Evolutionary conservation across 805 yeast genomes (phyloP), one percentile per base, ranked within the genome.

Genomic region (Suhomyces sp.): DNA sequence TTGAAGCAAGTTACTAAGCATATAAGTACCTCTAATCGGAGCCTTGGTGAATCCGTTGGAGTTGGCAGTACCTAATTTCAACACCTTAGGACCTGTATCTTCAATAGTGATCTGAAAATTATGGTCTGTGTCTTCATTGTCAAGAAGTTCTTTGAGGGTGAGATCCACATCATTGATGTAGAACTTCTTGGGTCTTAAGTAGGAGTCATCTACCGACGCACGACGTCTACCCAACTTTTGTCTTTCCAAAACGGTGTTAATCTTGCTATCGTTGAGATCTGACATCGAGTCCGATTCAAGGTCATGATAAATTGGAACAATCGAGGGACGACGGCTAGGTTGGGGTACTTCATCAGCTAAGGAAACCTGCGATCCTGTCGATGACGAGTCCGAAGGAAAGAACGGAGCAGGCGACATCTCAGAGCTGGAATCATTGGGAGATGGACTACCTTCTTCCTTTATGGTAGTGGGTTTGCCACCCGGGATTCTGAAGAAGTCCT

Each of bases 41-140:
- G 75, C 74, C 47, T 76, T 81, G 24, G 77, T 80, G 62, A 63
- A 86, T 1, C 96, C 97, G 50, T 80, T 77, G 3, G 95, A 87
- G 53, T 85, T 84, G 23, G 81, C 87, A 2, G 97, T 87, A 6
- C 93, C 93, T 10, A 86, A 66, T 47, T 76, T 74, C 40, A 85
- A 63, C n/a, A 81, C 87, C 54, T 85, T 85, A 3, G 95, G 93
- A 1, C 95, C 95, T 2, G 77, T 76, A 52, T 86, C 95, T 48
- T 85, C 95, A 31, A 85, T 79, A 6, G 95, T 85, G 53, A 85
- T 88, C 58, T 90, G 96, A 56, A 62, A 80, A 55, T 90, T 82
- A 35, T 72, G 70, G 60, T 90, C 95, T 2, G 96, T 88, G 54
- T 88, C 96, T 56, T 88, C 96, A 46, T 74, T 77, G 19, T 70